Percentiles rank a stretch among this genome's conserved stretches.
phyloP scores from a whole-genome alignment of 352 stramenopile species.

The Globisporangium lucens region DNA sequence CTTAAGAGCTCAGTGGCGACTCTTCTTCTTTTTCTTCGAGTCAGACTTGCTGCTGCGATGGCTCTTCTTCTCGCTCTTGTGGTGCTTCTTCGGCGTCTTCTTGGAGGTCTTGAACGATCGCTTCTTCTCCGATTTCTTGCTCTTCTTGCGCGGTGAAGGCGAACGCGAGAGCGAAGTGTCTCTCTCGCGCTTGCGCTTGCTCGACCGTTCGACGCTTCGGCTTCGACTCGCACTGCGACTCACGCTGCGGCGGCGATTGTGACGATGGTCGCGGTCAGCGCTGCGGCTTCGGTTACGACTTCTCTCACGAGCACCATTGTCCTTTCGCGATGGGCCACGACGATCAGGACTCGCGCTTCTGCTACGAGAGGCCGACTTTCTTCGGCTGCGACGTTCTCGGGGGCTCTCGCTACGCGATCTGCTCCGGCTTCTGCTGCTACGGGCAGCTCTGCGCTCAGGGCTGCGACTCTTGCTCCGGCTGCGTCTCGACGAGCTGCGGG shows the following conservation, averaged over 20 bases:
- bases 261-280: constrained; percentile 14
- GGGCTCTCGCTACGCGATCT: constrained; percentile 17
- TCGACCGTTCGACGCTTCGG: background rate
- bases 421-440: constrained; percentile 9
- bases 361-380: constrained; percentile 12
- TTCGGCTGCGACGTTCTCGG: background rate
- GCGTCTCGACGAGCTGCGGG: constrained; percentile 6
- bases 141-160: constrained; percentile 25
- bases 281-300: constrained; percentile 33
- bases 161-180: constrained; percentile 7
- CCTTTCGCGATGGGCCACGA: constrained; percentile 6
- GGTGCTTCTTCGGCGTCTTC: constrained; percentile 49
- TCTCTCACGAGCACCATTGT: constrained; percentile 5
- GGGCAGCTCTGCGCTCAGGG: background rate
- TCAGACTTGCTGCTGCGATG: constrained; percentile 22
- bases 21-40: constrained; percentile 23
- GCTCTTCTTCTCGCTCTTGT: constrained; percentile 35
- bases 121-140: constrained; percentile 26
- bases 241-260: constrained; percentile 6
- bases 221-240: constrained; percentile 25
- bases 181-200: constrained; percentile 8
- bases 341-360: constrained; percentile 11
- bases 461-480: constrained; percentile 18
- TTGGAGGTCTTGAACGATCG: constrained; percentile 27
- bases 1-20: background rate